Percentiles rank a stretch among this genome's conserved stretches.
phyloP scores from a whole-genome alignment of 2,329 filamentous ascomycete genomes.

The Niveomyces coronatus region DNA sequence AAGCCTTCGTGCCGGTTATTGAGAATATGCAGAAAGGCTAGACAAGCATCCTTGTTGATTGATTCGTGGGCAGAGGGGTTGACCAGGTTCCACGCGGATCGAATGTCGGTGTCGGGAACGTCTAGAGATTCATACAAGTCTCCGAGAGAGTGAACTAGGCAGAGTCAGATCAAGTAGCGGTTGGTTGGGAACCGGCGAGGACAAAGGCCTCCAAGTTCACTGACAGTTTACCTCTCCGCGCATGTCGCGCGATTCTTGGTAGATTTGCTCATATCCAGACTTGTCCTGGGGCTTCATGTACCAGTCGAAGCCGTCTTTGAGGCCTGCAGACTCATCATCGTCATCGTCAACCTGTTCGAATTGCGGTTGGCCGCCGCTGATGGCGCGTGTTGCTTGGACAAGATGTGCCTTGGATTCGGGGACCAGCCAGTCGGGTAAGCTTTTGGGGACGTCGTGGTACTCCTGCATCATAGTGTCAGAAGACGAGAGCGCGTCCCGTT shows the following conservation, averaged over 20 bases:
- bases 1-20: conserved; percentile 93
- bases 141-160: conserved; percentile 61
- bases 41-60: conserved; percentile 89
- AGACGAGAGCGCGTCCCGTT: too few species aligned
- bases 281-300: conserved; percentile 94
- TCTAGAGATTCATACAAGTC: conserved; percentile 77
- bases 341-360: conserved; percentile 74
- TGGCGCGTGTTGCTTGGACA: conserved; percentile 69
- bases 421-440: conserved; percentile 90
- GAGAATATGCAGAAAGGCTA: conserved; percentile 93
- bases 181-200: too few species aligned
- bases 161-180: conserved; percentile 2
- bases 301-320: conserved; percentile 98
- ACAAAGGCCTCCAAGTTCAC: conserved; percentile 26
- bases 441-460: conserved; percentile 75
- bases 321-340: conserved; percentile 68
- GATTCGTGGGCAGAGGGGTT: conserved; percentile 76
- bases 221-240: conserved; percentile 73
- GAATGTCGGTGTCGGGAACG: conserved; percentile 66
- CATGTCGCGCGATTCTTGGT: conserved; percentile 80
- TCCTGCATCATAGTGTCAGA: too few species aligned
- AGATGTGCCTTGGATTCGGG: conserved; percentile 91
- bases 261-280: conserved; percentile 93
- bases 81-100: conserved; percentile 92
- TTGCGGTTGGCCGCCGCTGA: conserved; percentile 67